Conservation (phyloP, 345 rosid genomes). For the Salix koriyanagi region DNA sequence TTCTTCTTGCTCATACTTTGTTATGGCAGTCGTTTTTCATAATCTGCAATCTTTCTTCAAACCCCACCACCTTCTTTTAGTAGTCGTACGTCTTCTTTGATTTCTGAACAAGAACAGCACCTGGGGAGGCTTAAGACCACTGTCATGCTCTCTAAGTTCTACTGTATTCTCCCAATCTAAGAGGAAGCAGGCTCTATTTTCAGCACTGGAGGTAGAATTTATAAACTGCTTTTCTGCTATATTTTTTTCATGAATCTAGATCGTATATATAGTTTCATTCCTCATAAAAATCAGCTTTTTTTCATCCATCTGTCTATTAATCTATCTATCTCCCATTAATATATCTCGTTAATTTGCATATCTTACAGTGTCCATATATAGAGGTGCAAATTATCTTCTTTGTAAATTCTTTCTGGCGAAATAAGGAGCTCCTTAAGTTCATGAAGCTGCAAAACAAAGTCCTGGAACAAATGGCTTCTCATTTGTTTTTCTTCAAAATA, state of each 20-base stretch:
- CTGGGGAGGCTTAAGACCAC: not conserved
- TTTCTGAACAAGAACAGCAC: not conserved
- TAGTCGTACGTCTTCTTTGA: not conserved
- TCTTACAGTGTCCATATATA: not conserved
- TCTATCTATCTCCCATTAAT: too few species aligned
- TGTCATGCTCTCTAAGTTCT: not conserved
- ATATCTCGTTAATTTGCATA: not conserved
- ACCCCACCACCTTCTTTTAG: not conserved
- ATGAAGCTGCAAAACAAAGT: constrained; percentile 26
- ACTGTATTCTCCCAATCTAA: not conserved
- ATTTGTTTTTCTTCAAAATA: constrained; percentile 28
- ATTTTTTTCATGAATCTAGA: not conserved
- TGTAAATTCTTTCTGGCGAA: not conserved
- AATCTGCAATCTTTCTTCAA: not conserved
- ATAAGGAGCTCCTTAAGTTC: not conserved
- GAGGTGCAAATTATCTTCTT: not conserved
- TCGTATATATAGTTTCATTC: too few species aligned
- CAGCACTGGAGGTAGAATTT: not conserved
- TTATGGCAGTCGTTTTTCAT: not conserved
- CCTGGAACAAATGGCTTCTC: constrained; percentile 23
- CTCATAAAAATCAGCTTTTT: too few species aligned
- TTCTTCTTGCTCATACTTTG: not conserved
- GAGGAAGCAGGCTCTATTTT: not conserved
- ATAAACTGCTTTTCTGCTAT: not conserved
- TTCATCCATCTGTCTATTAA: too few species aligned